Evolutionary conservation across 2,329 filamentous ascomycete genomes (phyloP).

Genomic region (Fusarium pseudograminearum): DNA sequence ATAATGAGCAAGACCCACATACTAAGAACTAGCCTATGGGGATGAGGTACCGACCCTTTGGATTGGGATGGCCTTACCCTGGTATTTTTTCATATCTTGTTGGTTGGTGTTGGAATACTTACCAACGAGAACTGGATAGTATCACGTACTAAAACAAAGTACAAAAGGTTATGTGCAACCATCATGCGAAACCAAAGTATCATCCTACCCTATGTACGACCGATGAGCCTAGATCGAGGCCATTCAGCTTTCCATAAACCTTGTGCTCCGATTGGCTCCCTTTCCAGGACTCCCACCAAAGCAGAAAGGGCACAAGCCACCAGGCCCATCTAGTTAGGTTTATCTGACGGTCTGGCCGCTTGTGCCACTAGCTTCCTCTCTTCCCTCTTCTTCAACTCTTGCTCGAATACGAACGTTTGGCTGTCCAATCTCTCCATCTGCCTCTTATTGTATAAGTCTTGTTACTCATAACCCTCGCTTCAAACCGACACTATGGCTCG

Average conservation of each 20-base stretch:
- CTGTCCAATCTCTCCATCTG: background rate
- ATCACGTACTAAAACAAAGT: background rate
- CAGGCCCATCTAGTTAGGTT: background rate
- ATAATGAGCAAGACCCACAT: background rate
- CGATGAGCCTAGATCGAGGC: slow-evolving; percentile 19
- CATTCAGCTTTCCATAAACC: slow-evolving; percentile 4
- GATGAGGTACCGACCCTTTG: background rate
- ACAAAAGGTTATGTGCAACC: background rate
- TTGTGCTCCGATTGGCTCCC: slow-evolving; percentile 37
- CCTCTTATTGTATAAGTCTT: background rate
- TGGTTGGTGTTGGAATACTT: background rate
- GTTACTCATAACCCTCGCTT: background rate
- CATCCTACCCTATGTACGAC: background rate
- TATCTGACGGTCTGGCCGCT: slow-evolving; percentile 35
- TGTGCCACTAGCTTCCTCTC: background rate
- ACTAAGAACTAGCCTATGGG: background rate
- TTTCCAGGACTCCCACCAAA: background rate
- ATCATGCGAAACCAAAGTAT: slow-evolving; percentile 21
- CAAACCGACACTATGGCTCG: slow-evolving; percentile 75
- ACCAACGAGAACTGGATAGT: background rate
- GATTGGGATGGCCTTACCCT: no score
- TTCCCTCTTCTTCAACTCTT: background rate
- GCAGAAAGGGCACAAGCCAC: slow-evolving; percentile 34
- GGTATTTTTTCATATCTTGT: no score
- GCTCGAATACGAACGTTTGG: slow-evolving; percentile 12